phyloP scores from a whole-genome alignment of 2,329 filamentous ascomycete genomes.

The Coleophoma eucalyptorum region DNA sequence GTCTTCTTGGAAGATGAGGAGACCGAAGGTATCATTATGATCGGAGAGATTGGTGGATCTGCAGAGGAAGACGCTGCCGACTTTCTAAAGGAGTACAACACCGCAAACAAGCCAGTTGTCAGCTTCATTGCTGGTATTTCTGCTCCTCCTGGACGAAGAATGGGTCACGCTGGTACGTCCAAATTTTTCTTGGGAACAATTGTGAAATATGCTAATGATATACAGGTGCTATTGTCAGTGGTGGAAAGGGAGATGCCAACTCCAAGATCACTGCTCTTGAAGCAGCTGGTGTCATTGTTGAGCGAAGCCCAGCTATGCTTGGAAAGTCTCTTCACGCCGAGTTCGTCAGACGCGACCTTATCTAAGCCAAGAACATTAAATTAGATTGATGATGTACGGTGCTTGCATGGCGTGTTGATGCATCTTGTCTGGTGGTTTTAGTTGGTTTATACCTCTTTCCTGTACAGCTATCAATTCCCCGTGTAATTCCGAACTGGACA shows the following conservation, averaged over 20 bases:
- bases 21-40: constrained; percentile 99
- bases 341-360: constrained; percentile 92
- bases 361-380: constrained; percentile 50
- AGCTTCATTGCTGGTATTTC: constrained; percentile 99
- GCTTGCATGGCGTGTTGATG: constrained; percentile 23
- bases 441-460: constrained; percentile 25
- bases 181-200: neutral
- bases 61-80: constrained; percentile 98
- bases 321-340: constrained; percentile 93
- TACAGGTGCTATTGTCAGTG: constrained; percentile 80
- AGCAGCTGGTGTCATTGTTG: constrained; percentile 89
- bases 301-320: constrained; percentile 86
- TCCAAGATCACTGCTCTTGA: constrained; percentile 97
- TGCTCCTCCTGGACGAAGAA: constrained; percentile 90
- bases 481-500: constrained; percentile 4
- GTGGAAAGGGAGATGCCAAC: constrained; percentile 96
- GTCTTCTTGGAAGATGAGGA: constrained; percentile 95
- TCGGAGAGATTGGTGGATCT: constrained; percentile 96
- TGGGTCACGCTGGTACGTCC: constrained; percentile 85
- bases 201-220: constrained; percentile 11
- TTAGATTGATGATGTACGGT: constrained; percentile 17
- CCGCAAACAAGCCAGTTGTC: constrained; percentile 89
- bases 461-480: constrained; percentile 29
- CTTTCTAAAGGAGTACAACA: constrained; percentile 91
- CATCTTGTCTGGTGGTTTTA: constrained; percentile 20